Percentiles rank a stretch among this genome's conserved stretches.
Conservation (phyloP, 192 early-diverging fungal species). For the Mortierella alpina region DNA sequence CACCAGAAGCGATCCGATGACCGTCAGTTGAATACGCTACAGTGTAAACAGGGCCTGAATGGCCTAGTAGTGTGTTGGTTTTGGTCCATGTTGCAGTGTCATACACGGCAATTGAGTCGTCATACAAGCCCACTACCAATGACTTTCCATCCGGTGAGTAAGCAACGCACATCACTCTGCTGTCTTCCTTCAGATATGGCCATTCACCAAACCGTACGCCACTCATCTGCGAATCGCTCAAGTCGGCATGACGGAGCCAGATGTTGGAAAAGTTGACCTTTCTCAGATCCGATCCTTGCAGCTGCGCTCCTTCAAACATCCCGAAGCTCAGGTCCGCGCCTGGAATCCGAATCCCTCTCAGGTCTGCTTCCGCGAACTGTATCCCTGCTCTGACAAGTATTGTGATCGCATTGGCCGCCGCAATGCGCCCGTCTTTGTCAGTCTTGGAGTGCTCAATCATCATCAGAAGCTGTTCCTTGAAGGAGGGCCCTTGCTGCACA, state of each 20-base stretch:
- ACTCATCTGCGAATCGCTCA: conserved; percentile 7
- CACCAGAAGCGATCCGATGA: neutral
- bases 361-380: conserved; percentile 1
- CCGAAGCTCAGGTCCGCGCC: conserved; percentile 11
- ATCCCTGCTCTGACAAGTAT: conserved; percentile 1
- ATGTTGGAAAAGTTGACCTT: conserved; percentile 1
- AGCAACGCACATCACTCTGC: conserved; percentile 90
- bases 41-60: neutral
- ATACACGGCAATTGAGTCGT: conserved; percentile 71
- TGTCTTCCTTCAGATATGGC: conserved; percentile 57
- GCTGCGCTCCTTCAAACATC: conserved; percentile 7
- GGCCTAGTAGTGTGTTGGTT: neutral
- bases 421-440: too few species aligned
- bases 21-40: neutral
- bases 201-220: conserved; percentile 10
- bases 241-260: conserved; percentile 4
- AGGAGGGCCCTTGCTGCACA: too few species aligned
- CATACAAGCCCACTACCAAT: conserved; percentile 91
- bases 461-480: too few species aligned
- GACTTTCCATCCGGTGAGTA: conserved; percentile 88
- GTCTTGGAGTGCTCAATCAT: too few species aligned
- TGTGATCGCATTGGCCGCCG: conserved; percentile 12
- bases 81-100: neutral
- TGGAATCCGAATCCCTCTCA: conserved; percentile 11
- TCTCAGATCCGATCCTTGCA: conserved; percentile 10